phyloP scores from a whole-genome alignment of 2,329 filamentous ascomycete genomes.

The Metarhizium sp. region DNA sequence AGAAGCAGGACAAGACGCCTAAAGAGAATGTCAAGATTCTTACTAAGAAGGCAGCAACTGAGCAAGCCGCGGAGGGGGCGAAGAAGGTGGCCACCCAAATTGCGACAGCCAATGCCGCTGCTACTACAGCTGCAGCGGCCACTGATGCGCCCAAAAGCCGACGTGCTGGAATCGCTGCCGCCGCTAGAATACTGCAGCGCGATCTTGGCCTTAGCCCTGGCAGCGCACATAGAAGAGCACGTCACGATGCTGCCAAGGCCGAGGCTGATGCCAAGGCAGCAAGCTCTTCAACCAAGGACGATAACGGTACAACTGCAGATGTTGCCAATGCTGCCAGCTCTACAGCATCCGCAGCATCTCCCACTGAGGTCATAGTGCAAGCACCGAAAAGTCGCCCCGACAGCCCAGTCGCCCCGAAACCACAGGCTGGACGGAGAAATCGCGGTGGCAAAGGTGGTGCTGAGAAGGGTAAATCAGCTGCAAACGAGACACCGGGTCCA shows the following conservation, averaged over 20 bases:
- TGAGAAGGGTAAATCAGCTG: slow-evolving; percentile 27
- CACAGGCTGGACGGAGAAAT: slow-evolving; percentile 19
- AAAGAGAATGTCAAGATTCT: slow-evolving; percentile 56
- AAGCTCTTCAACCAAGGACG: slow-evolving; percentile 24
- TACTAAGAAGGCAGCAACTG: slow-evolving; percentile 46
- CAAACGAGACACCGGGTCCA: slow-evolving; percentile 19
- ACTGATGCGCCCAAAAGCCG: slow-evolving; percentile 37
- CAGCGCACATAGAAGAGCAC: slow-evolving; percentile 50
- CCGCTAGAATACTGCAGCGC: slow-evolving; percentile 55
- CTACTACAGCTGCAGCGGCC: slow-evolving; percentile 1
- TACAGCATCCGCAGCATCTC: slow-evolving; percentile 11
- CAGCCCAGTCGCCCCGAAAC: slow-evolving; percentile 14
- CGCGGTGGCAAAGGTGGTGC: slow-evolving; percentile 27
- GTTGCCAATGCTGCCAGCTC: slow-evolving; percentile 11
- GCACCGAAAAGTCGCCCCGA: slow-evolving; percentile 14
- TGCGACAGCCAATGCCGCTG: slow-evolving; percentile 20
- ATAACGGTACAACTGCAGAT: background rate
- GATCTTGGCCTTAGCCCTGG: slow-evolving; percentile 57
- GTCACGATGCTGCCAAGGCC: slow-evolving; percentile 48
- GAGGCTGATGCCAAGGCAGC: slow-evolving; percentile 34
- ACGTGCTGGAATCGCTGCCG: slow-evolving; percentile 51
- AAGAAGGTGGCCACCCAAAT: slow-evolving; percentile 31
- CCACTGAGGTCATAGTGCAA: slow-evolving; percentile 9
- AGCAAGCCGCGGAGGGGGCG: slow-evolving; percentile 37
- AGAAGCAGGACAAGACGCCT: slow-evolving; percentile 39